phyloP scores from a whole-genome alignment of 2,329 filamentous ascomycete species.

The Neofusicoccum sp. region DNA sequence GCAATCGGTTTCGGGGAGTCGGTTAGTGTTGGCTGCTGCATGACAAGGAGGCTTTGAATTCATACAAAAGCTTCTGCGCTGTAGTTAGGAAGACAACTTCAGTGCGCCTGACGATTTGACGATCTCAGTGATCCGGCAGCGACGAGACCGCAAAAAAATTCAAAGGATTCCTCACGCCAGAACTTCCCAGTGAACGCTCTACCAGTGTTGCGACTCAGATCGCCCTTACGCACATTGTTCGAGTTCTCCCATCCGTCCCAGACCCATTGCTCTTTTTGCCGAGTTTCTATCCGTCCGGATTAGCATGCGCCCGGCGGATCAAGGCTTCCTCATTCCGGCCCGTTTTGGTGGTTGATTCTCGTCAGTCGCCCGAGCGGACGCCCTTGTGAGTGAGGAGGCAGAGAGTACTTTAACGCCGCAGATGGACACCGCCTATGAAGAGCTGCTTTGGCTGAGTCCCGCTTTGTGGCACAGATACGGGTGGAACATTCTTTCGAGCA shows the following conservation, averaged over 20 bases:
- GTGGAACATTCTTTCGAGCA: slow-evolving; percentile 51
- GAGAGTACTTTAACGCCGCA: slow-evolving; percentile 31
- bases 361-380: not conserved
- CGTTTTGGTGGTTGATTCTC: slow-evolving; percentile 15
- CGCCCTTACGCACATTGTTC: no score
- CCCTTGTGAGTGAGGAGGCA: slow-evolving; percentile 48
- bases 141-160: slow-evolving; percentile 16
- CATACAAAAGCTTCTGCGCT: slow-evolving; percentile 10
- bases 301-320: slow-evolving; percentile 39
- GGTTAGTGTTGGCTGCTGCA: slow-evolving; percentile 19
- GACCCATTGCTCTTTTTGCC: not conserved
- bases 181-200: not conserved
- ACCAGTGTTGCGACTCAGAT: not conserved
- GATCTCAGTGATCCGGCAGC: slow-evolving; percentile 20
- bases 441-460: slow-evolving; percentile 63
- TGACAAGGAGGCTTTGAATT: slow-evolving; percentile 5
- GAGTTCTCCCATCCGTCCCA: not conserved
- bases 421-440: slow-evolving; percentile 56
- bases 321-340: slow-evolving; percentile 46
- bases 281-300: not conserved
- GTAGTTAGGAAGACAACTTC: slow-evolving; percentile 18
- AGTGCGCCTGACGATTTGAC: slow-evolving; percentile 19
- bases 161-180: slow-evolving; percentile 9
- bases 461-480: slow-evolving; percentile 69
- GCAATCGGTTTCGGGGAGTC: slow-evolving; percentile 19